These are phyloP conservation scores for Lasiosphaeria ovina DNA, from an alignment of 495 filamentous ascomycete species.

Conservation along the genomic window DNA sequence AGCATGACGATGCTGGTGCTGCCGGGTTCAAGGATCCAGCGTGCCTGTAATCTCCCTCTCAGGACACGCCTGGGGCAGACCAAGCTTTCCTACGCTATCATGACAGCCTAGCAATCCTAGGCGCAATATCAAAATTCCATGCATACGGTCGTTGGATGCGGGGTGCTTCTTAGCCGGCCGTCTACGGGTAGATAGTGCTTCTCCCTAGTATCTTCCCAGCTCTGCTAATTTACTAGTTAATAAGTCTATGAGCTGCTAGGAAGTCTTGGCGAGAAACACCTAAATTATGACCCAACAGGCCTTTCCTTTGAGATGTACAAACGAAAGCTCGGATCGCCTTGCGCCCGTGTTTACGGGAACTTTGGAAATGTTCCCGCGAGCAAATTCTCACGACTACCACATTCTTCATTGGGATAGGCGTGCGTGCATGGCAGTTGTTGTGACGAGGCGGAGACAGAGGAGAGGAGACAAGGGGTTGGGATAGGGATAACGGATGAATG, in stretches of 20 bases:
- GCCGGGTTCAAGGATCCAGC: too few relatives aligned
- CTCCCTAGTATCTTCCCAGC: too few relatives aligned
- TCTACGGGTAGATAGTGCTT: not conserved
- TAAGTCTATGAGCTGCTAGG: too few relatives aligned
- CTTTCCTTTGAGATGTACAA: too few relatives aligned
- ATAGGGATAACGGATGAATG: not conserved
- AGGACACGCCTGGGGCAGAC: not conserved
- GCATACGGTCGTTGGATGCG: not conserved
- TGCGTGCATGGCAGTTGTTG: not conserved
- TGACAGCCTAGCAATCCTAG: not conserved
- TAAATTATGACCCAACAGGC: too few relatives aligned
- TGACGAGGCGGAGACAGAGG: not conserved
- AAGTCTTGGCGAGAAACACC: too few relatives aligned
- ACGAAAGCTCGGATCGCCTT: not conserved
- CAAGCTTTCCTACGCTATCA: not conserved
- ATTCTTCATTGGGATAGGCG: slow-evolving; percentile 1
- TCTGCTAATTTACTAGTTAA: too few relatives aligned
- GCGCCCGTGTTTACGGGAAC: not conserved
- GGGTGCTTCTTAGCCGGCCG: not conserved
- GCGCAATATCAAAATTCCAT: slow-evolving; percentile 3
- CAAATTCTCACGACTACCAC: not conserved
- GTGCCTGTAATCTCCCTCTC: too few relatives aligned
- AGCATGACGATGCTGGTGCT: not conserved
- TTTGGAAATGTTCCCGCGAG: not conserved
- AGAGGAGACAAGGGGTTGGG: not conserved